A percentile compares a stretch with the other conserved stretches of the same genome.
Conservation (phyloP, 805 yeast genomes). For the Sugiyamaella marilandica region DNA sequence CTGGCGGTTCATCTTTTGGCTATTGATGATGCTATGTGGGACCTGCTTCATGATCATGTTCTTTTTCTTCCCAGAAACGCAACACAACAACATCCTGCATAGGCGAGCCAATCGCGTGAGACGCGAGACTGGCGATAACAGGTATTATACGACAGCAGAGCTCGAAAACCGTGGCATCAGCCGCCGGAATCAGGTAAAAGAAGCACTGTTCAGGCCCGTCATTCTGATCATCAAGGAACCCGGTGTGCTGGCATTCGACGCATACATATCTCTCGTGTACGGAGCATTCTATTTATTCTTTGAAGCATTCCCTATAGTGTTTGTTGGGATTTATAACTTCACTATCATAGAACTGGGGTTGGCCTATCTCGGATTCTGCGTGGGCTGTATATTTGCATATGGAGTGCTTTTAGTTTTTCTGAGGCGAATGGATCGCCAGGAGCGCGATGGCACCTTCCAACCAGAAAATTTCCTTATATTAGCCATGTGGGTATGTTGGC, state of each 20-base stretch:
- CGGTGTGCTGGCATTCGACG: conserved; percentile 47
- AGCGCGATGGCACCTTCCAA: conserved; percentile 7
- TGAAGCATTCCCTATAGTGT: conserved; percentile 60
- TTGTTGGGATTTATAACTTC: conserved; percentile 42
- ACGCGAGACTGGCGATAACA: conserved; percentile 44
- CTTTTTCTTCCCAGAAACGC: conserved; percentile 53
- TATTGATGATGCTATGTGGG: conserved; percentile 39
- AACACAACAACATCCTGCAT: conserved; percentile 48
- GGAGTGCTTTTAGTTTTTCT: conserved; percentile 9
- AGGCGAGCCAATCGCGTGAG: conserved; percentile 43
- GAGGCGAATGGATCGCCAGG: conserved; percentile 7
- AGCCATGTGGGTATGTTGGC: conserved; percentile 16
- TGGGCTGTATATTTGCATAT: conserved; percentile 44
- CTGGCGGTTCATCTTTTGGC: conserved; percentile 58
- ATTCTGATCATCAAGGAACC: conserved; percentile 50
- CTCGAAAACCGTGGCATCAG: conserved; percentile 25
- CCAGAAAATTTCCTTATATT: conserved; percentile 18
- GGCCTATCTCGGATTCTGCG: conserved; percentile 43
- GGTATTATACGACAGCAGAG: conserved; percentile 56
- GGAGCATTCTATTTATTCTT: conserved; percentile 52
- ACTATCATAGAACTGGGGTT: conserved; percentile 45
- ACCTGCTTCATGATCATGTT: conserved; percentile 36
- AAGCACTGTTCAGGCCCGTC: conserved; percentile 35
- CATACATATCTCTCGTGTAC: conserved; percentile 49
- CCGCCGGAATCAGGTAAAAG: conserved; percentile 10